Conservation (phyloP, 345 rosid genomes). For the Gossypium sturtianum region DNA sequence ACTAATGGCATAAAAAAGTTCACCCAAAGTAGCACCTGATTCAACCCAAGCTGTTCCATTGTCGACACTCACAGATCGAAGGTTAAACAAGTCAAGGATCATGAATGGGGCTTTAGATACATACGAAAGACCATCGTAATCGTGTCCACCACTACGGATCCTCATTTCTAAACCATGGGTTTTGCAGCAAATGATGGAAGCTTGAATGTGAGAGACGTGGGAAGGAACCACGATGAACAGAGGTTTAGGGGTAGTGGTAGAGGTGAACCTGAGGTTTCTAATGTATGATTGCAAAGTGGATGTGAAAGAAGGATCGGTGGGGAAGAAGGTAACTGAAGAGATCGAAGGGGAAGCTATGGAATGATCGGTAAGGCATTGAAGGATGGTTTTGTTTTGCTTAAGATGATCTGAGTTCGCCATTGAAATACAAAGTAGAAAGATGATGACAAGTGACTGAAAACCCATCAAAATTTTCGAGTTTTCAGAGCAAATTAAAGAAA, state of each 20-base stretch:
- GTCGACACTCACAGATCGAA: conserved; percentile 21
- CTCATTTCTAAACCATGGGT: conserved; percentile 22
- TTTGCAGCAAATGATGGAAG: conserved; percentile 30
- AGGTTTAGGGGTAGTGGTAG: conserved; percentile 26
- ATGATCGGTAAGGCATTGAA: conserved; percentile 8
- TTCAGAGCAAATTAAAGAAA: not conserved
- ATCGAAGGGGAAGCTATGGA: conserved; percentile 1
- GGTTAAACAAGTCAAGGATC: conserved; percentile 32
- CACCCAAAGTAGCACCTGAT: conserved; percentile 37
- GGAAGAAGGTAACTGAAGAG: conserved; percentile 5
- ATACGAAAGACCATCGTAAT: conserved; percentile 45
- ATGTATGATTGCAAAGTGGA: conserved; percentile 13
- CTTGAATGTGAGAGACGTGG: conserved; percentile 35
- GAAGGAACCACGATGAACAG: conserved; percentile 23
- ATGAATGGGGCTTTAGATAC: conserved; percentile 25
- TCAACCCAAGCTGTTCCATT: conserved; percentile 32
- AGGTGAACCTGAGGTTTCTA: conserved; percentile 24
- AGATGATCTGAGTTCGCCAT: not conserved
- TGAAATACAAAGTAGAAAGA: not conserved
- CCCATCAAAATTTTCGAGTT: not conserved
- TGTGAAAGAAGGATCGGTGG: conserved; percentile 8
- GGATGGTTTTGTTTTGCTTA: not conserved
- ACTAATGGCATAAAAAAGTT: conserved; percentile 28
- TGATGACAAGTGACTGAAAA: not conserved
- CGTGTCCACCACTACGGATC: conserved; percentile 48